Evolutionary conservation across 75 land plant species (phyloP).

Genomic region (Selaginella moellendorffii): DNA sequence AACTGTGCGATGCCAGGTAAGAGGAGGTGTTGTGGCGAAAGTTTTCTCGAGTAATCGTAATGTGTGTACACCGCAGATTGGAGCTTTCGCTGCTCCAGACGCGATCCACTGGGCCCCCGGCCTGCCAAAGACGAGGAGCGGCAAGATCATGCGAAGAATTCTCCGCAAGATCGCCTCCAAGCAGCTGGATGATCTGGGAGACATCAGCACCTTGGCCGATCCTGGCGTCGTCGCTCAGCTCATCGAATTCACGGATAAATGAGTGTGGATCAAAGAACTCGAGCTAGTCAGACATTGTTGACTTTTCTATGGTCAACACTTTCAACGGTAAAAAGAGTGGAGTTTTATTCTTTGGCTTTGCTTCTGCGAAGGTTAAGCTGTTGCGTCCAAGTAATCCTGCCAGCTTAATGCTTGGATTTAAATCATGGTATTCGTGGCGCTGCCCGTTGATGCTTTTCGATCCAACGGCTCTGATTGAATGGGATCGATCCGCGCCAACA

Average conservation of each 20-base stretch:
- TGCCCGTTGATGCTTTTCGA: neutral
- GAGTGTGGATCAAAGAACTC: no score
- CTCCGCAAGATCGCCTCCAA: slow-evolving; percentile 79
- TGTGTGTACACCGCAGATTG: slow-evolving; percentile 41
- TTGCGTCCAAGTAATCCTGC: neutral
- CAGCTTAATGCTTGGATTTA: no score
- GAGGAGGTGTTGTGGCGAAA: no score
- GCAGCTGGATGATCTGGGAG: slow-evolving; percentile 80
- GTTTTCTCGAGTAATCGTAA: no score
- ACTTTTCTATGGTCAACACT: no score
- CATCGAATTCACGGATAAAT: slow-evolving; percentile 33
- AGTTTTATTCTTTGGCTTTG: no score
- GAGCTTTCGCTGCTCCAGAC: slow-evolving; percentile 93
- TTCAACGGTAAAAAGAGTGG: no score
- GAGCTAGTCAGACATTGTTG: no score
- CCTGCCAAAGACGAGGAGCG: slow-evolving; percentile 93
- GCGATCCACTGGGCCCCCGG: slow-evolving; percentile 96
- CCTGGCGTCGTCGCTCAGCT: slow-evolving; percentile 78
- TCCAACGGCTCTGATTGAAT: neutral
- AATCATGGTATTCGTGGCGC: no score
- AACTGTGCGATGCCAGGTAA: slow-evolving; percentile 67
- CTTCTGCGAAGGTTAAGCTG: no score
- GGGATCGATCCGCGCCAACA: neutral
- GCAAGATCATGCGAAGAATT: slow-evolving; percentile 96
- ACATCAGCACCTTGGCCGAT: slow-evolving; percentile 92